Conservation (phyloP, 441 rosid species). For the Erysimum cheiri region DNA sequence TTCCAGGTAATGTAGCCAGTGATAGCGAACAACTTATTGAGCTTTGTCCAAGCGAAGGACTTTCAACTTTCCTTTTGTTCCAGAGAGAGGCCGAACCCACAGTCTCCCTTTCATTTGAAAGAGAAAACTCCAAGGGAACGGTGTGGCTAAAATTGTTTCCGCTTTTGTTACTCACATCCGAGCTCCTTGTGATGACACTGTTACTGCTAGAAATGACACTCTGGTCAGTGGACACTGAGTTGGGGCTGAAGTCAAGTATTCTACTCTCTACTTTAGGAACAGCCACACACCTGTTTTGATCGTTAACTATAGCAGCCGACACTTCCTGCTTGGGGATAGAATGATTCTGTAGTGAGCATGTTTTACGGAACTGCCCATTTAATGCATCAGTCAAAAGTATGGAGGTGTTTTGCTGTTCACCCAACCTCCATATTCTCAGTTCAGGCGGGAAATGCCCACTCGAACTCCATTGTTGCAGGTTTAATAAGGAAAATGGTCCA, state of each 20-base stretch:
- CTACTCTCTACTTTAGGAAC: constrained; percentile 45
- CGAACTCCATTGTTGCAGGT: constrained; percentile 73
- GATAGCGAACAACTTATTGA: constrained; percentile 53
- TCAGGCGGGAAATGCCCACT: constrained; percentile 75
- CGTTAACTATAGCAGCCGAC: constrained; percentile 43
- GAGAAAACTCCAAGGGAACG: constrained; percentile 47
- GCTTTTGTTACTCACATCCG: constrained; percentile 50
- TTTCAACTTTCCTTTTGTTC: constrained; percentile 49
- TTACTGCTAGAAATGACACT: constrained; percentile 48
- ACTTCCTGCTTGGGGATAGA: constrained; percentile 50
- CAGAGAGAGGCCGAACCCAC: constrained; percentile 43
- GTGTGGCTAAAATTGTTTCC: constrained; percentile 50
- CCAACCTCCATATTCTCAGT: constrained; percentile 79
- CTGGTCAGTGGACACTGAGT: constrained; percentile 51
- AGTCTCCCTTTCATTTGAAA: constrained; percentile 44
- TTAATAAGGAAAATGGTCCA: constrained; percentile 82
- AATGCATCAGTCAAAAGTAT: constrained; percentile 81
- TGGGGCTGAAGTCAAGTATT: constrained; percentile 53
- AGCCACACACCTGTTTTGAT: constrained; percentile 45
- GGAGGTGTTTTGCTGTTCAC: constrained; percentile 65
- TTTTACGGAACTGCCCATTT: constrained; percentile 49
- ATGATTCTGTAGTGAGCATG: constrained; percentile 40
- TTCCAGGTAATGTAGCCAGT: constrained; percentile 50
- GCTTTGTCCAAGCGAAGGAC: constrained; percentile 51
- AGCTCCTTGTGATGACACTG: constrained; percentile 49